A percentile compares a stretch with the other conserved stretches of the same genome.
phyloP scores from a whole-genome alignment of 2,329 filamentous ascomycete genomes.

The Xylaria polymorpha region DNA sequence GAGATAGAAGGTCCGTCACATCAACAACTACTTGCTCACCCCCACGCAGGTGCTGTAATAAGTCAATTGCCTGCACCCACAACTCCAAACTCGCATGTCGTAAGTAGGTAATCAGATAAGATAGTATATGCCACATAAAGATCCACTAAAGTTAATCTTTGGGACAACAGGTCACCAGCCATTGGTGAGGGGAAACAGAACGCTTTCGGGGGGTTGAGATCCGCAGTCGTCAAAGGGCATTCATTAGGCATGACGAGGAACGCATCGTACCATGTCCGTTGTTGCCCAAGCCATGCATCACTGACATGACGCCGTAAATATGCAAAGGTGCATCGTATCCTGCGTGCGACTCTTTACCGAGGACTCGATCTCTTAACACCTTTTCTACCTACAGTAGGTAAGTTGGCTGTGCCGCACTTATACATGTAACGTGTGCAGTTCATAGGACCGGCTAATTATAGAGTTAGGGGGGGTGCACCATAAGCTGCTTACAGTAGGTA shows the following conservation, averaged over 20 bases:
- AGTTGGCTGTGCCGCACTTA: background rate
- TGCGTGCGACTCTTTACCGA: background rate
- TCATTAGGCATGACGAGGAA: background rate
- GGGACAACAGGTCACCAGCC: background rate
- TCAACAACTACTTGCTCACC: background rate
- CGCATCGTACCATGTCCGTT: background rate
- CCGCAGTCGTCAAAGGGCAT: no score
- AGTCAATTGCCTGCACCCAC: background rate
- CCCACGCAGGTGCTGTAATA: background rate
- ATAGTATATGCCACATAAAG: background rate
- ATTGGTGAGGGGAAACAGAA: background rate
- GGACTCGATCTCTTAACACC: background rate
- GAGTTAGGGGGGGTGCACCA: slow-evolving; percentile 23
- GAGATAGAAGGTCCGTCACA: background rate
- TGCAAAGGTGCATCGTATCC: background rate
- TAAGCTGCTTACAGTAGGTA: slow-evolving; percentile 2
- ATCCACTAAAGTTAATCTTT: background rate
- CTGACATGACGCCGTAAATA: background rate
- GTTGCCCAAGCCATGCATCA: background rate
- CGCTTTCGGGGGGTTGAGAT: background rate
- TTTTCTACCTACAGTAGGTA: background rate
- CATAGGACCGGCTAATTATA: slow-evolving; percentile 29
- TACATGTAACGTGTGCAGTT: background rate
- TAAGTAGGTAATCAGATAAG: background rate
- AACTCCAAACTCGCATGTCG: no score